Base-by-base conservation (phyloP, 2,329 filamentous ascomycete species). In the Cercospora sp. region DNA sequence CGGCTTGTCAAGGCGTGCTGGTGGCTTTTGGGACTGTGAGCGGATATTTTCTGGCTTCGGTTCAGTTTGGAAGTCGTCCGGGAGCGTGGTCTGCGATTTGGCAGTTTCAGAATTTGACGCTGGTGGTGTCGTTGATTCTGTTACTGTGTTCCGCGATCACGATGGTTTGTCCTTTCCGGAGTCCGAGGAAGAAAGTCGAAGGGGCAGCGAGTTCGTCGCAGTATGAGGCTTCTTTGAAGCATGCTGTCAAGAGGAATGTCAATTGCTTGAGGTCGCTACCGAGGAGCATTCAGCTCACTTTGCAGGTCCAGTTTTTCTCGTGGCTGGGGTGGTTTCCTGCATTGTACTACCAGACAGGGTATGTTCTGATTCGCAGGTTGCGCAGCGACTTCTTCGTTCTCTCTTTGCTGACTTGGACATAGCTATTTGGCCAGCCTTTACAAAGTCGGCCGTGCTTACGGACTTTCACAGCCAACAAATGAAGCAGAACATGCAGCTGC, bases 281-380 rank as follows among this genome's bases (percentile, higher is more conserved):
- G 53, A 57, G 26, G 3, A 57, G 53, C 12, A 28, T 57, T 57
- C 53, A 28, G 24, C 28, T 57, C 7, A 57, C 53, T 2, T 13
- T 57, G 53, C 53, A 57, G n/a, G 53, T 57, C 0, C 53, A 57
- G 13, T 57, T 57, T 13, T 57, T 57, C 24, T 57, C 53, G n/a
- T 57, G 53, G 53, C n/a, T 57, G 24, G 53, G 53, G 2, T 57
- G 53, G 53, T 57, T 57, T 18, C 53, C 53, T 18, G 53, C 53
- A 9, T 5, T 57, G 0, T 57, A 57, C 53, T 57, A 57, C 13
- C 53, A 57, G 53, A 30, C 53, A 30, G 24, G 28, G 53, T 57
- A n/a, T 2, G 26, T 30, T 9, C 3, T 57, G 26, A 6, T 5
- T 32, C 2, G 5, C n/a, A 51, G 18, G 1, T n/a, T 12, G 21